Base-by-base conservation (phyloP, 306 rosid species). In the apple (Malus domestica) region DNA sequence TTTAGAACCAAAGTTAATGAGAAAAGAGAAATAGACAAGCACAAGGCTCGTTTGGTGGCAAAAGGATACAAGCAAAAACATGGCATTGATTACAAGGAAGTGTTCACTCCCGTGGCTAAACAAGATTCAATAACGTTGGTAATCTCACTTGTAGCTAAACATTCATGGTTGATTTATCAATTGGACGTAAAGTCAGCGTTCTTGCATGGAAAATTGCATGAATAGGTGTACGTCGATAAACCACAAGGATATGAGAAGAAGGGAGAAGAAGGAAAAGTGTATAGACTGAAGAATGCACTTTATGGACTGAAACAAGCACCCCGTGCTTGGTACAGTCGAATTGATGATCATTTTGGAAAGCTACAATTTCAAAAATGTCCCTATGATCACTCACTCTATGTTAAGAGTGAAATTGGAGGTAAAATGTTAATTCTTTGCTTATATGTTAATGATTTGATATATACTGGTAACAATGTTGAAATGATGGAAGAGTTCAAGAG, bases 391-490 rank as follows among this genome's bases (percentile, higher is more conserved):
- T 6, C 25, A 55, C 10, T 55, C 0, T 55, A 55, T 55, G 61
- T 20, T n/a, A 55, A 55, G 0, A 0, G 0, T 18, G 23, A n/a
- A 0, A 20, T 0, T 18, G 5, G 25, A 20, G 61, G 27, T 0
- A 1, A 55, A 0, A 55, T 8, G 22, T 0, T 55, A 8, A 55
- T 55, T 1, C 0, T 55, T 55, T 55, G 25, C 4, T n/a, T 55
- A 0, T 20, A 55, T 20, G 61, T 20, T 0, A 13, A 55, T 8
- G 23, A 55, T 18, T 3, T 55, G 0, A 20, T 55, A 18, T 55
- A 18, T n/a, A 55, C 25, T 20, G 0, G 25, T 0, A 55, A 55
- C 0, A 55, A 55, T 0, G 23, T 0, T 55, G 61, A 55, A 6
- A 20, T 55, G 25, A 18, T 20, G 0, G 2, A 20, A 6, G 5